Conservation (phyloP, 108 stramenopile genomes). For the Tribonema minus region DNA sequence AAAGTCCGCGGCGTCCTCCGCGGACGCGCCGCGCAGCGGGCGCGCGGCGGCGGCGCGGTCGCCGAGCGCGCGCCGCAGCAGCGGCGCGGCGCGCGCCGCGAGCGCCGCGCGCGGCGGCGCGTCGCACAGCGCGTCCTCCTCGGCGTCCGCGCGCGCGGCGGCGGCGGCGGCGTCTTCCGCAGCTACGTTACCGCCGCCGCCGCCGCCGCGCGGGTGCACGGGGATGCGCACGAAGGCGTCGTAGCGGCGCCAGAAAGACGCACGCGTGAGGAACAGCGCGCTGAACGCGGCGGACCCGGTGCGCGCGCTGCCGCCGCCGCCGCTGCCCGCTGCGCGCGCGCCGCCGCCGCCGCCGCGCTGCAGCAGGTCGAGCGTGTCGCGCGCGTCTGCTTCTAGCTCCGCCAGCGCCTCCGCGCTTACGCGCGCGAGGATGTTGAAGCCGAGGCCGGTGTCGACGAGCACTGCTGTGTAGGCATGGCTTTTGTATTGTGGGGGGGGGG, state of each 20-base stretch:
- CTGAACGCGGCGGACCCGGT: conserved; percentile 7
- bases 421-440: conserved; percentile 20
- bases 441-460: conserved; percentile 19
- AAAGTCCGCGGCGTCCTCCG: conserved; percentile 11
- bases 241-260: conserved; percentile 23
- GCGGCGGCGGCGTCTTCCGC: too few relatives aligned
- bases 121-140: conserved; percentile 1
- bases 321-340: neutral
- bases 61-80: conserved; percentile 9
- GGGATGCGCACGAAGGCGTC: conserved; percentile 21
- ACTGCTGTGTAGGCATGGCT: conserved; percentile 22
- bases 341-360: neutral
- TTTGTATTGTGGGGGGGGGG: neutral
- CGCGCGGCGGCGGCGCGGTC: conserved; percentile 22
- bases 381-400: conserved; percentile 24
- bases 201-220: too few relatives aligned
- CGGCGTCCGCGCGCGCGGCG: conserved; percentile 1
- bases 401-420: conserved; percentile 8
- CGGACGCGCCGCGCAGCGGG: conserved; percentile 19
- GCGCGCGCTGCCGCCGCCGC: too few relatives aligned
- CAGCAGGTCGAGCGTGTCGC: neutral
- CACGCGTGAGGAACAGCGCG: conserved; percentile 16
- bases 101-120: neutral
- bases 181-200: too few relatives aligned
- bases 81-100: neutral